Base-by-base conservation (phyloP, 176 grass and related monocot genomes). In the Oryza glumipatula region DNA sequence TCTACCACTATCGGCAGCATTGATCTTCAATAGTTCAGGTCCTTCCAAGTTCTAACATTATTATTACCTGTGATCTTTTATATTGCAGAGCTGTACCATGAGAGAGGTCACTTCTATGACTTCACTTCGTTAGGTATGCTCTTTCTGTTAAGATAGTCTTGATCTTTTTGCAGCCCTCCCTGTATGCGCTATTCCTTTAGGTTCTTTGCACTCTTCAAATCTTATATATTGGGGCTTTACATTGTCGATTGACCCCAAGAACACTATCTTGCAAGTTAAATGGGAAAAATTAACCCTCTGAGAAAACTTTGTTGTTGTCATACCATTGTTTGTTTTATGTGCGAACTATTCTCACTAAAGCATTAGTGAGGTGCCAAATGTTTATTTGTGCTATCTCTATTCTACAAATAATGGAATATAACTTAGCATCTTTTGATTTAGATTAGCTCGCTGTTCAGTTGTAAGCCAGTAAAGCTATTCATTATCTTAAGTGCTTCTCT, bases 71-170 rank as follows among this genome's bases (percentile, higher is more conserved):
- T 67, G 17, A 33, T 80, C 8, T 17, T 81, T 83, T 80, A 1
- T 78, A 47, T 48, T 82, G 45, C 96, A 95, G 96, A 98, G 65
- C 75, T 95, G 3, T 95, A 98, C 77, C 90, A 95, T 11, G 96
- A 95, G 70, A 91, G 87, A 92, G 96, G 91, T 66, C 95, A 94
- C 80, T 95, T 95, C 84, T 95, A 98, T 39, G 96, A 98, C 89
- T 98, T 98, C 58, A 95, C 91, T 73, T 98, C 96, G 22, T 76
- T 98, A 76, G 93, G 96, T 98, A 78, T 68, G 67, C 85, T 63
- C 24, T 63, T 60, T 58, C 67, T 15, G 6, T 51, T 5, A 2
- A 73, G 36, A 71, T 65, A 36, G 49, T 21, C 52, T 14, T 81
- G 39, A 26, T 52, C 41, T 10, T 35, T 65, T 52, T 56, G 7